Conservation (phyloP, 306 rosid genomes). For the Argentina anserina region DNA sequence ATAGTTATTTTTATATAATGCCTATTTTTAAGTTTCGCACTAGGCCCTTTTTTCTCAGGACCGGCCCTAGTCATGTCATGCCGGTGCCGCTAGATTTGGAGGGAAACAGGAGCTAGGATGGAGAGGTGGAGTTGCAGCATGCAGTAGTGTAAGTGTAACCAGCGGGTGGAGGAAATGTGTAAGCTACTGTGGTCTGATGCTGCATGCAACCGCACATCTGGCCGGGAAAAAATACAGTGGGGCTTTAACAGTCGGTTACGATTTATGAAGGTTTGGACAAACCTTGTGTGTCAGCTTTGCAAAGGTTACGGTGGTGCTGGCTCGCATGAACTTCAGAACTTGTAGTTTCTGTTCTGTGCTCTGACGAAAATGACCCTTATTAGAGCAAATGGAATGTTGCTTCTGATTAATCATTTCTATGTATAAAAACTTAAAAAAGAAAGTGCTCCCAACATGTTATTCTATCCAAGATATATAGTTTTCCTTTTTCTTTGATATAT, state of each 20-base stretch:
- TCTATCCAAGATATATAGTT: neutral
- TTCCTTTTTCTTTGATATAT: too few relatives aligned
- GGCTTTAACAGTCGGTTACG: neutral
- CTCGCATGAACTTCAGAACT: neutral
- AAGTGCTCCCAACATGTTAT: neutral
- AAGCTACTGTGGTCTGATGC: neutral
- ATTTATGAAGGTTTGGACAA: neutral
- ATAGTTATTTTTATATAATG: too few relatives aligned
- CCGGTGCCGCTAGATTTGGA: constrained; percentile 7
- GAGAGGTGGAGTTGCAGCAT: neutral
- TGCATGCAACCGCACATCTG: constrained; percentile 48
- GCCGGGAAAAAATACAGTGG: neutral
- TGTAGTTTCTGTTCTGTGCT: neutral
- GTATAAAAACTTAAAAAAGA: neutral
- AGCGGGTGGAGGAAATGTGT: constrained; percentile 21
- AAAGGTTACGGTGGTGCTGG: neutral
- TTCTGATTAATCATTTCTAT: neutral
- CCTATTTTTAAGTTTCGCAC: too few relatives aligned
- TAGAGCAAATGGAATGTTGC: neutral
- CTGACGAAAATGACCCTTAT: neutral
- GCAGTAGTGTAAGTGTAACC: neutral
- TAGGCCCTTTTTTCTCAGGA: too few relatives aligned
- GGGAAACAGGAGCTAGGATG: neutral
- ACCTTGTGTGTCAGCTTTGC: neutral
- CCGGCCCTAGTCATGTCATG: too few relatives aligned